A percentile compares a stretch with the other conserved stretches of the same genome.
phyloP scores from a whole-genome alignment of 164 flowering plant species.

The Umbellularia californica region DNA sequence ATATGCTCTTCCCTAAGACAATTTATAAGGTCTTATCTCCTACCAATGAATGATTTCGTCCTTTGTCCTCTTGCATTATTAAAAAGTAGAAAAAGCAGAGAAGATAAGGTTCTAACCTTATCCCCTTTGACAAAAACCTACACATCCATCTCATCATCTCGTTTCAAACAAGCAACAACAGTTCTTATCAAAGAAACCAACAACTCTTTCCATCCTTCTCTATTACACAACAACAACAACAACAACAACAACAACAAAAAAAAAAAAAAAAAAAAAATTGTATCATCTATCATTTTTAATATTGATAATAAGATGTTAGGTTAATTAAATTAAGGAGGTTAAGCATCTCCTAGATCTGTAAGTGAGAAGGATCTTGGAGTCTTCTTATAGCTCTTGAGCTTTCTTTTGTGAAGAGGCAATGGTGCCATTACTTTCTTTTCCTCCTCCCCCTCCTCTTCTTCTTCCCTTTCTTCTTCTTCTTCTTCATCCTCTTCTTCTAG shows the following conservation, averaged over 20 bases:
- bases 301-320: too few relatives aligned
- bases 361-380: conserved; percentile 19
- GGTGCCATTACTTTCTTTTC: neutral
- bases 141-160: too few relatives aligned
- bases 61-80: too few relatives aligned
- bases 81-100: neutral
- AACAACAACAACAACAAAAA: neutral
- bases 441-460: conserved; percentile 4
- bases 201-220: too few relatives aligned
- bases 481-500: too few relatives aligned
- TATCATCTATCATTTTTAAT: neutral
- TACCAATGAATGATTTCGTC: too few relatives aligned
- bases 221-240: too few relatives aligned
- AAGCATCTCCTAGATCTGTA: conserved; percentile 13
- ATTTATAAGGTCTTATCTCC: too few relatives aligned
- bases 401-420: conserved; percentile 10
- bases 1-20: too few relatives aligned
- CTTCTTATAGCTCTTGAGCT: conserved; percentile 10
- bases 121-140: neutral
- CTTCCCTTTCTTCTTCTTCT: neutral
- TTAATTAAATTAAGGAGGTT: neutral
- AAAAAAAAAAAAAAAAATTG: neutral
- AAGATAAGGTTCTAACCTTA: neutral
- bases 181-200: too few relatives aligned
- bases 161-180: too few relatives aligned